These are phyloP conservation scores for Paraglomus brasilianum DNA, from an alignment of 192 early-diverging fungal genomes.

Conservation along the genomic window DNA sequence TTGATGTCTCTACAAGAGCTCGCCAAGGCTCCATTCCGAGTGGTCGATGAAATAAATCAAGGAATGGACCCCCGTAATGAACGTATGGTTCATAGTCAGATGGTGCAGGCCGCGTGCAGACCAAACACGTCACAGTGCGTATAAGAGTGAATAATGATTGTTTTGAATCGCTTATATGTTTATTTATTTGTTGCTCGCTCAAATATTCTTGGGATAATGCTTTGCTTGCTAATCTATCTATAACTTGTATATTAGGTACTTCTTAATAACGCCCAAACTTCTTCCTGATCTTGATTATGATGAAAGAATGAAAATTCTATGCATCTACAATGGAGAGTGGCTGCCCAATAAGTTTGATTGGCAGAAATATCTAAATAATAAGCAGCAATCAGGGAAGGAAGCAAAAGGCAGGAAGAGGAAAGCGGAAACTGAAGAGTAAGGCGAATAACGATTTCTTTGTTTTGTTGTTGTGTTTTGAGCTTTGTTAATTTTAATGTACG, in stretches of 20 bases:
- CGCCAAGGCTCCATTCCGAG: slow-evolving; percentile 89
- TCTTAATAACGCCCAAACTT: slow-evolving; percentile 98
- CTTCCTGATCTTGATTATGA: slow-evolving; percentile 92
- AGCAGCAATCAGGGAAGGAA: neutral
- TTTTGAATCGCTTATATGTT: neutral
- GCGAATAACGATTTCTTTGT: too few relatives aligned
- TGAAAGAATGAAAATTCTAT: slow-evolving; percentile 85
- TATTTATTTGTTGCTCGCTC: neutral
- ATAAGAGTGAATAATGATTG: neutral
- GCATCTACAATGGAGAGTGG: slow-evolving; percentile 95
- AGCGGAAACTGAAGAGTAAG: too few relatives aligned
- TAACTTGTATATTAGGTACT: slow-evolving; percentile 62
- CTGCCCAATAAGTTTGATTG: slow-evolving; percentile 32
- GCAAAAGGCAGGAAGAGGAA: too few relatives aligned
- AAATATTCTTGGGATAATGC: too few relatives aligned
- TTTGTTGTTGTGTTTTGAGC: too few relatives aligned
- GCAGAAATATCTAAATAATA: slow-evolving; percentile 13
- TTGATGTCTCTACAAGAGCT: slow-evolving; percentile 90
- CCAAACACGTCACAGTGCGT: slow-evolving; percentile 68
- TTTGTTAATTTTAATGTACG: too few relatives aligned
- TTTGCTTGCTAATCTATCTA: neutral
- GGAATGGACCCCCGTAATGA: slow-evolving; percentile 99
- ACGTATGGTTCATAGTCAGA: slow-evolving; percentile 87
- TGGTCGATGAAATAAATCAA: slow-evolving; percentile 99
- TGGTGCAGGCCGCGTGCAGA: slow-evolving; percentile 81